A percentile compares a stretch with the other conserved stretches of the same genome.
These are phyloP conservation scores for Gymnopilus junonius DNA, from an alignment of 768 basidiomycete genomes.

Conservation along the genomic window DNA sequence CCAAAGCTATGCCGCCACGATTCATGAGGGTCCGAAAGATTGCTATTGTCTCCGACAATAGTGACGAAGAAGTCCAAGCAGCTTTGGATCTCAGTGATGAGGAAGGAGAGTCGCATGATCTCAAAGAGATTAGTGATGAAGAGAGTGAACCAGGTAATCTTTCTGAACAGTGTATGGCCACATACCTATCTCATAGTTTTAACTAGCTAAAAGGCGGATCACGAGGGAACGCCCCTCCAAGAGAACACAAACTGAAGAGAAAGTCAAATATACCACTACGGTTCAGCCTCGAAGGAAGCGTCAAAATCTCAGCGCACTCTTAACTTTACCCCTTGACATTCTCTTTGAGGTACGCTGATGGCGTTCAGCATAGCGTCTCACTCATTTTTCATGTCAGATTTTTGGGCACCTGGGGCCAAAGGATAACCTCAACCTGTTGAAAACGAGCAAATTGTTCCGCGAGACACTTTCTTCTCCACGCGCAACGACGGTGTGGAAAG, in stretches of 20 bases:
- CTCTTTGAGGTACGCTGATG: constrained; percentile 15
- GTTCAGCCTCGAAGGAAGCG: not conserved
- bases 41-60: not conserved
- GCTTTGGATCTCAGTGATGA: not conserved
- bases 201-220: no score
- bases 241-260: not conserved
- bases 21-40: not conserved
- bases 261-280: not conserved
- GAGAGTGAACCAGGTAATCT: not conserved
- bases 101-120: not conserved
- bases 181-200: no score
- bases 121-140: not conserved
- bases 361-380: not conserved
- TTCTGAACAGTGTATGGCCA: no score
- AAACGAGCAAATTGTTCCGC: constrained; percentile 21
- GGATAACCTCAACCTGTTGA: constrained; percentile 23
- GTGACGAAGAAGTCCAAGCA: not conserved
- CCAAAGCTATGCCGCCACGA: not conserved
- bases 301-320: constrained; percentile 7
- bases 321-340: constrained; percentile 25
- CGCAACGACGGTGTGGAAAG: constrained; percentile 26
- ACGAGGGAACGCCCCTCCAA: not conserved
- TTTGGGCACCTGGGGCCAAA: constrained; percentile 18
- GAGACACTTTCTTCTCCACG: constrained; percentile 13
- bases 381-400: constrained; percentile 14